Conservation (phyloP, 2,329 filamentous ascomycete species). For the Piedraia hortae region DNA sequence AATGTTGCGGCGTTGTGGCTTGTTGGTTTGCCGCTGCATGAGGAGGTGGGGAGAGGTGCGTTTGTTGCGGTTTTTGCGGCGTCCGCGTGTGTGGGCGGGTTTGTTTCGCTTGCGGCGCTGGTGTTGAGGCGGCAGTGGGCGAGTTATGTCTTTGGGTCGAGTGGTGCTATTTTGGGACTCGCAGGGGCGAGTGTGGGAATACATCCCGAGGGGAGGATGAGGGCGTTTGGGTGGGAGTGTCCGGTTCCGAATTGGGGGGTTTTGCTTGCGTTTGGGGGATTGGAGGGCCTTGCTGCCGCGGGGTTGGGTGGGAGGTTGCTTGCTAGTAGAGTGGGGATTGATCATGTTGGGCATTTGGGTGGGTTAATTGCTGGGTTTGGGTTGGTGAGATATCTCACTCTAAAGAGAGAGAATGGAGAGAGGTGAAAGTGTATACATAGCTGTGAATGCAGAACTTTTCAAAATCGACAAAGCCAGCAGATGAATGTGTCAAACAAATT, state of each 20-base stretch:
- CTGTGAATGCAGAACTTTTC: too few relatives aligned
- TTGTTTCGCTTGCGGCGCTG: slow-evolving; percentile 25
- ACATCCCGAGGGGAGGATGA: slow-evolving; percentile 7
- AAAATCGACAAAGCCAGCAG: too few relatives aligned
- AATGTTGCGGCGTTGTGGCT: slow-evolving; percentile 42
- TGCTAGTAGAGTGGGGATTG: slow-evolving; percentile 7
- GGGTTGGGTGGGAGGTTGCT: too few relatives aligned
- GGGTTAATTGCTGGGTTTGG: slow-evolving; percentile 8
- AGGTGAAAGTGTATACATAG: too few relatives aligned
- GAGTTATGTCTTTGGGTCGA: slow-evolving; percentile 35
- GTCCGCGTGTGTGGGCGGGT: slow-evolving; percentile 29
- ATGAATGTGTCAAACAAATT: too few relatives aligned
- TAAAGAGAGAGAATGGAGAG: too few relatives aligned
- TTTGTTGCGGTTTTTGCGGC: slow-evolving; percentile 41
- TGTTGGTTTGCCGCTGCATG: slow-evolving; percentile 38
- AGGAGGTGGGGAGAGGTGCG: slow-evolving; percentile 39
- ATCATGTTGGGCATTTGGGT: slow-evolving; percentile 14
- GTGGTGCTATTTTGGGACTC: slow-evolving; percentile 34
- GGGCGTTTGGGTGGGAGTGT: slow-evolving; percentile 9
- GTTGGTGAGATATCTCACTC: too few relatives aligned
- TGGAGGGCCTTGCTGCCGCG: slow-evolving; percentile 7
- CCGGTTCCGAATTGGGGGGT: slow-evolving; percentile 14
- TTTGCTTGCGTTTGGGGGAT: slow-evolving; percentile 11
- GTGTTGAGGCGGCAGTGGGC: slow-evolving; percentile 18
- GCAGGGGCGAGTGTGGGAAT: slow-evolving; percentile 28